A percentile compares a stretch with the other conserved stretches of the same genome.
These are phyloP conservation scores for Erysimum cheiri DNA, from an alignment of 441 rosid genomes.

Conservation along the genomic window DNA sequence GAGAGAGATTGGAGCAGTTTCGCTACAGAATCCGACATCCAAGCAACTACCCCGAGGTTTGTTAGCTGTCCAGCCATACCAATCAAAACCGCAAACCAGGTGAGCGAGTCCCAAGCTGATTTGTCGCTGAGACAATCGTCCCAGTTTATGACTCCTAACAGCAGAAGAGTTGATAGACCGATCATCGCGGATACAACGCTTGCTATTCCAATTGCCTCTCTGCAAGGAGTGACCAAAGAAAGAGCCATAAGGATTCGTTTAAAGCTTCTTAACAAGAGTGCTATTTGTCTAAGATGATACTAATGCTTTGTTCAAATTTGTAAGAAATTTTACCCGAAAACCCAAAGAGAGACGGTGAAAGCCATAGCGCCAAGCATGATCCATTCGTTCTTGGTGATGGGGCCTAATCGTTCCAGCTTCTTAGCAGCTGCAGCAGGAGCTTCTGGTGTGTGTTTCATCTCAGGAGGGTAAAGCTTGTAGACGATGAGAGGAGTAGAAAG, in stretches of 20 bases:
- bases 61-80: conserved; percentile 95
- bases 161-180: conserved; percentile 73
- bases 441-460: conserved; percentile 85
- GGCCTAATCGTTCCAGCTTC: conserved; percentile 81
- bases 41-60: conserved; percentile 72
- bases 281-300: neutral
- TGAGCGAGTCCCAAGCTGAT: conserved; percentile 97
- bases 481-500: conserved; percentile 75
- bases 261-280: neutral
- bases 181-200: conserved; percentile 96
- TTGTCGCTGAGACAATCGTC: conserved; percentile 90
- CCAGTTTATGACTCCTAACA: conserved; percentile 92
- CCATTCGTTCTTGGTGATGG: conserved; percentile 81
- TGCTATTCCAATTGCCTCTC: conserved; percentile 77
- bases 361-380: conserved; percentile 85
- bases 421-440: conserved; percentile 91
- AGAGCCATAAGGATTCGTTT: too few species aligned
- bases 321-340: conserved; percentile 68
- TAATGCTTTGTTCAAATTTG: neutral
- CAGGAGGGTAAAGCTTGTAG: conserved; percentile 90
- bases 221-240: conserved; percentile 29
- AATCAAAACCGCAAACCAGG: conserved; percentile 90
- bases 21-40: conserved; percentile 84
- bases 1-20: conserved; percentile 65
- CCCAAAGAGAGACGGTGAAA: conserved; percentile 91